Conservation (phyloP, 2,329 filamentous ascomycete species). For the Aspergillus sp. region DNA sequence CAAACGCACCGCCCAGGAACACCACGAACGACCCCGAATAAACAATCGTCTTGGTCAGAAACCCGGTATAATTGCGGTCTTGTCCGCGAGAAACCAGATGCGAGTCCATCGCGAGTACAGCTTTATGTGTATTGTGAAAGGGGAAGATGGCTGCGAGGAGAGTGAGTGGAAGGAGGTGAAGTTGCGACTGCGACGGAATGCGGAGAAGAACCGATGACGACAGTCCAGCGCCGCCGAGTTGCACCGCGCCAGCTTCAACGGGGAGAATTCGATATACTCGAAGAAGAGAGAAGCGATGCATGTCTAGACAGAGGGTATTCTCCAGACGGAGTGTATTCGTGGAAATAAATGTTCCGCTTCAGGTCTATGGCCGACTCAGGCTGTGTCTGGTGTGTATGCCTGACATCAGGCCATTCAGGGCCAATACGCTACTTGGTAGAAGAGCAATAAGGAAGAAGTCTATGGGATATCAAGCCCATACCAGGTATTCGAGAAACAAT, state of each 20-base stretch:
- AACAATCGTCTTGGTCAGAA: conserved; percentile 43
- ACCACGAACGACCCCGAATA: conserved; percentile 37
- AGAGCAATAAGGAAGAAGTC: too few species aligned
- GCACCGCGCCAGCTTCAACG: not conserved
- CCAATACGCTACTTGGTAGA: too few species aligned
- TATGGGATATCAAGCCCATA: not conserved
- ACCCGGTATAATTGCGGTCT: conserved; percentile 40
- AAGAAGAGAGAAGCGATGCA: not conserved
- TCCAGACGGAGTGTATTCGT: not conserved
- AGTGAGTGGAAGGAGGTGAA: not conserved
- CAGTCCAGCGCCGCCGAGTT: not conserved
- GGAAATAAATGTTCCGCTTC: not conserved
- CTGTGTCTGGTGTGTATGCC: not conserved
- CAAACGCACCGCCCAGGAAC: conserved; percentile 36
- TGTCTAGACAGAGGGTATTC: not conserved
- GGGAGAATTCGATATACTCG: not conserved
- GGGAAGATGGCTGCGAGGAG: not conserved
- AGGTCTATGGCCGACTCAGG: not conserved
- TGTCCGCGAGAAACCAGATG: conserved; percentile 35
- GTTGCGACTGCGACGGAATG: not conserved
- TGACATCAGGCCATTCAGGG: not conserved
- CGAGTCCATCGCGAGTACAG: conserved; percentile 30
- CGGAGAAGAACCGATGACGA: conserved; percentile 1
- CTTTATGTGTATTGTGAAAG: not conserved
- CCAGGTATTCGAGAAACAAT: not conserved